phyloP scores from a whole-genome alignment of 1,139 yeast genomes.

The Sugiyamaella xylanicola region DNA sequence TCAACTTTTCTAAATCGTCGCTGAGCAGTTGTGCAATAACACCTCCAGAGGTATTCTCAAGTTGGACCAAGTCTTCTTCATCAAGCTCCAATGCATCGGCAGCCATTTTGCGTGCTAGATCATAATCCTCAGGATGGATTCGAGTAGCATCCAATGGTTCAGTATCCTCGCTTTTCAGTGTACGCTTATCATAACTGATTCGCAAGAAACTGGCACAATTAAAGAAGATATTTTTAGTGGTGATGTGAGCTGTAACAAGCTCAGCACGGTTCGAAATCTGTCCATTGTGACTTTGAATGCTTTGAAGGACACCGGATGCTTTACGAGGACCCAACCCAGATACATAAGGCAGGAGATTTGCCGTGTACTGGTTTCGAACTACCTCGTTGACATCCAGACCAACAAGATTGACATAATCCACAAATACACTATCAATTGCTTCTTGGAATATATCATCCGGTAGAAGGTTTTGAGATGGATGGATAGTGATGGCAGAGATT shows the following conservation, averaged over 20 bases:
- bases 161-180: constrained; percentile 58
- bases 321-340: constrained; percentile 96
- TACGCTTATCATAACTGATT: constrained; percentile 65
- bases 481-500: constrained; percentile 68
- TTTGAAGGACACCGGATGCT: constrained; percentile 82
- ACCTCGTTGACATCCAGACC: constrained; percentile 95
- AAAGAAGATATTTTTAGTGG: constrained; percentile 79
- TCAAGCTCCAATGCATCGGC: constrained; percentile 96
- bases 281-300: constrained; percentile 74
- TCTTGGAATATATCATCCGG: constrained; percentile 64
- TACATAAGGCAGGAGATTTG: constrained; percentile 71
- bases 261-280: constrained; percentile 71
- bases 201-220: constrained; percentile 90
- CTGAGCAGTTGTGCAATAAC: constrained; percentile 78
- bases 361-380: constrained; percentile 69
- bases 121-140: constrained; percentile 97
- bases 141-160: constrained; percentile 92
- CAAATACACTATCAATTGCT: constrained; percentile 79
- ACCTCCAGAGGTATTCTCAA: constrained; percentile 70
- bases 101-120: constrained; percentile 93
- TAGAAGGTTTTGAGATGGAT: constrained; percentile 72
- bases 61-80: constrained; percentile 86
- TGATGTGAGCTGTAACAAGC: constrained; percentile 75
- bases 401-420: constrained; percentile 85
- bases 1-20: constrained; percentile 83